Percentiles rank a stretch among this genome's conserved stretches.
These are phyloP conservation scores for Cercospora sp. DNA, from an alignment of 2,329 filamentous ascomycete genomes.

Conservation along the genomic window DNA sequence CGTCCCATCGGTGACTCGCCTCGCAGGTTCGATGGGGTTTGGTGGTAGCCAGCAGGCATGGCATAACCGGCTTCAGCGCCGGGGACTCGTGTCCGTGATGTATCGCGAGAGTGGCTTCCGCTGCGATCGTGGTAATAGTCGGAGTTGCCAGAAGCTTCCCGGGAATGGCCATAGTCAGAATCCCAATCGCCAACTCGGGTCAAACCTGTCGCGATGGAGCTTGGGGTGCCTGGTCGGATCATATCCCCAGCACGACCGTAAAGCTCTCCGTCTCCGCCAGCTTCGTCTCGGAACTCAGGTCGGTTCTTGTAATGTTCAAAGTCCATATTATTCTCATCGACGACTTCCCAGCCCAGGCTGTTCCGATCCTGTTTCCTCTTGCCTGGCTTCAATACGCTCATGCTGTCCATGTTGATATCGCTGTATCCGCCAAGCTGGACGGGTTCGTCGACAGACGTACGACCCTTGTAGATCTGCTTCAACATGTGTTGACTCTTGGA, in stretches of 20 bases:
- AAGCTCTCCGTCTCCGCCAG: slow-evolving; percentile 67
- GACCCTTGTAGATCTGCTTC: slow-evolving; percentile 80
- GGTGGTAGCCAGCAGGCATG: slow-evolving; percentile 52
- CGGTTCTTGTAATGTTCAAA: slow-evolving; percentile 91
- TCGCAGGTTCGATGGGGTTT: slow-evolving; percentile 45
- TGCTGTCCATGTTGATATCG: slow-evolving; percentile 80
- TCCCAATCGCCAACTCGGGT: slow-evolving; percentile 34
- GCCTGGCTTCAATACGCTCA: slow-evolving; percentile 63
- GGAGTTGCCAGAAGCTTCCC: slow-evolving; percentile 14
- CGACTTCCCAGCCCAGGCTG: slow-evolving; percentile 70
- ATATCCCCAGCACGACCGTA: slow-evolving; percentile 61
- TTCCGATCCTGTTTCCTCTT: slow-evolving; percentile 48
- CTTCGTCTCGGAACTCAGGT: slow-evolving; percentile 81
- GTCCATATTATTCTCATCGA: slow-evolving; percentile 81
- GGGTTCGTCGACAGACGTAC: slow-evolving; percentile 62
- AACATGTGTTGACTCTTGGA: slow-evolving; percentile 85
- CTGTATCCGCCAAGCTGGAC: slow-evolving; percentile 69
- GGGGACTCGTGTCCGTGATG: slow-evolving; percentile 23
- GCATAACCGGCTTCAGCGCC: slow-evolving; percentile 38
- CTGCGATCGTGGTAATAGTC: slow-evolving; percentile 18
- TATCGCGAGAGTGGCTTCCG: slow-evolving; percentile 28
- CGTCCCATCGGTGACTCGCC: slow-evolving; percentile 45
- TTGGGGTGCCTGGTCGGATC: slow-evolving; percentile 62
- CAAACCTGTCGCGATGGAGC: slow-evolving; percentile 46
- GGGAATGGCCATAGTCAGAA: slow-evolving; percentile 27